Percentiles rank a stretch among this genome's conserved stretches.
Evolutionary conservation across 2,329 filamentous ascomycete species (phyloP).

Genomic region (Sporothrix euskadiensis): DNA sequence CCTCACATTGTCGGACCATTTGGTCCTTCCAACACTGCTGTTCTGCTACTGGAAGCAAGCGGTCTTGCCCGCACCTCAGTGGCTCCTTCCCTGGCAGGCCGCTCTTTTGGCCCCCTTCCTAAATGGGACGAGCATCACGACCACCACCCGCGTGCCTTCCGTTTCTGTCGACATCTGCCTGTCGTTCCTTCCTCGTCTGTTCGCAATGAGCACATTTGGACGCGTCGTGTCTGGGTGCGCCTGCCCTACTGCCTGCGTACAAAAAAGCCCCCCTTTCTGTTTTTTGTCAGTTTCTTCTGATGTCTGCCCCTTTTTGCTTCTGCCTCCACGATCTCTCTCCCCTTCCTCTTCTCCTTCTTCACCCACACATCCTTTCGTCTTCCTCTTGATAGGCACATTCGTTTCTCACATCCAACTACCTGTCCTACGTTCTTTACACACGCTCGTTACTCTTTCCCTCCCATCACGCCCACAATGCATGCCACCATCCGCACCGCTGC

Average conservation of each 20-base stretch:
- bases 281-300: not conserved
- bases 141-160: conserved; percentile 20
- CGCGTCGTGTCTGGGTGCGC: not conserved
- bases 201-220: not conserved
- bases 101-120: conserved; percentile 11
- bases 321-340: not conserved
- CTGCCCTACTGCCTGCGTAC: not conserved
- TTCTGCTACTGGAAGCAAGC: too few relatives aligned
- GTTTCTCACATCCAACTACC: not conserved
- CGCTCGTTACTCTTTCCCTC: not conserved
- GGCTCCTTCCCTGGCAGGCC: not conserved
- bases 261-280: not conserved
- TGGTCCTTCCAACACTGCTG: not conserved
- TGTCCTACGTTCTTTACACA: not conserved
- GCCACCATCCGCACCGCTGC: not conserved
- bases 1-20: not conserved
- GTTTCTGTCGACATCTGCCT: not conserved
- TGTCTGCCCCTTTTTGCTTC: not conserved
- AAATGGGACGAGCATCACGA: conserved; percentile 1
- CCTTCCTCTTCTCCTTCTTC: not conserved
- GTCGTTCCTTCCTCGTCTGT: conserved; percentile 14
- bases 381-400: not conserved
- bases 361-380: not conserved
- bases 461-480: conserved; percentile 10
- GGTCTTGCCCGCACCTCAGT: not conserved